phyloP scores from a whole-genome alignment of 768 basidiomycete species.

The Xerocomellus chrysenteron region DNA sequence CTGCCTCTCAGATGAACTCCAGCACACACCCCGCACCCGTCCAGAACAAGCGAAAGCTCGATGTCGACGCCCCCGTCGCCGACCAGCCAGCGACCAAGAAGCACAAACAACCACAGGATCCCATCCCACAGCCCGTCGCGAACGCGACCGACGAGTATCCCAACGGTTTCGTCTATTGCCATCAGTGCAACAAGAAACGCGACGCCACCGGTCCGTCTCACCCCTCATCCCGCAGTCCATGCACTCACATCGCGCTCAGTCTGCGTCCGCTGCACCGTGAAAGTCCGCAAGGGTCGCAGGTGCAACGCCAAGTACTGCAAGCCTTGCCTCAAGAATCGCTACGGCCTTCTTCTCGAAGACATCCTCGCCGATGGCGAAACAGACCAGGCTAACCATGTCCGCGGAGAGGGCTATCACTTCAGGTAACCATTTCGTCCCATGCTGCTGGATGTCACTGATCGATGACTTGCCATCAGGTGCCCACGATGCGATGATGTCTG shows the following conservation, averaged over 20 bases:
- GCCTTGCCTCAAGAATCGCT: slow-evolving; percentile 65
- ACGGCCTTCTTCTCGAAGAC: slow-evolving; percentile 45
- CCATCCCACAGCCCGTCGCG: slow-evolving; percentile 12
- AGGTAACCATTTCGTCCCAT: slow-evolving; percentile 38
- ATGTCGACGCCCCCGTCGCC: slow-evolving; percentile 22
- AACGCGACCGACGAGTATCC: slow-evolving; percentile 32
- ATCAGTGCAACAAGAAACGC: slow-evolving; percentile 69
- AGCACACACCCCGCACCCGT: slow-evolving; percentile 31
- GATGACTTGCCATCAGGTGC: slow-evolving; percentile 46
- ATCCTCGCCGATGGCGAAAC: slow-evolving; percentile 40
- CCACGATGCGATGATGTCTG: slow-evolving; percentile 66
- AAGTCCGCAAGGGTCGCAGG: slow-evolving; percentile 34
- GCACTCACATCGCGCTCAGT: slow-evolving; percentile 23
- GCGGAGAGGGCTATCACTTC: slow-evolving; percentile 45
- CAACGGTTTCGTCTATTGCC: slow-evolving; percentile 55
- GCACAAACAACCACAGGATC: slow-evolving; percentile 30
- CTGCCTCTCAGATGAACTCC: slow-evolving; percentile 28
- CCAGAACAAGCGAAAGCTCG: slow-evolving; percentile 52
- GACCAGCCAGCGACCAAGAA: slow-evolving; percentile 22
- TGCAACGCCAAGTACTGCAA: slow-evolving; percentile 65
- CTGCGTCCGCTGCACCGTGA: slow-evolving; percentile 39
- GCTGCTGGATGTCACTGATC: slow-evolving; percentile 10
- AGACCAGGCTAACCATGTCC: slow-evolving; percentile 27
- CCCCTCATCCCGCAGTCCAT: neutral
- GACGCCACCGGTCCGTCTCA: slow-evolving; percentile 44